Conservation (phyloP, 2,329 filamentous ascomycete species). For the Cercospora sp. region DNA sequence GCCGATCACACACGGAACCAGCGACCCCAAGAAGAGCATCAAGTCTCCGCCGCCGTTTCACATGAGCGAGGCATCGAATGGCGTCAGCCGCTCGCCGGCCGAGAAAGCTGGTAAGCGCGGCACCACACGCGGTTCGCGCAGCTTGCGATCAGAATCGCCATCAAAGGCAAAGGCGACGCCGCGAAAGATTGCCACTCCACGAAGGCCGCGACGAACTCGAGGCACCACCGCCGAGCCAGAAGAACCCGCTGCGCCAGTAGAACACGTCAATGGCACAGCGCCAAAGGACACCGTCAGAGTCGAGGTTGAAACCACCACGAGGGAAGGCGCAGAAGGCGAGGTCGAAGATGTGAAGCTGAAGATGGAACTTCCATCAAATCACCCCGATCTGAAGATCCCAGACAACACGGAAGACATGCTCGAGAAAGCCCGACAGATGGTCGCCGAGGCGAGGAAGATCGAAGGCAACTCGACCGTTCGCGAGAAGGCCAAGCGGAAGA, state of each 20-base stretch:
- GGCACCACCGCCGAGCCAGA: slow-evolving; percentile 36
- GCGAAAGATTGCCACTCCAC: slow-evolving; percentile 54
- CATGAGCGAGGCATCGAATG: slow-evolving; percentile 36
- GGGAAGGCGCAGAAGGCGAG: slow-evolving; percentile 53
- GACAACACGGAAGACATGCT: slow-evolving; percentile 78
- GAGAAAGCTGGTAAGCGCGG: slow-evolving; percentile 27
- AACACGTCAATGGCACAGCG: slow-evolving; percentile 28
- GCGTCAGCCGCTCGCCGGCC: slow-evolving; percentile 28
- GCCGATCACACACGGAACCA: slow-evolving; percentile 67
- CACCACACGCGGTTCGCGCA: slow-evolving; percentile 48
- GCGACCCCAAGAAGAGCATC: slow-evolving; percentile 66
- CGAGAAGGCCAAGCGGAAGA: slow-evolving; percentile 67
- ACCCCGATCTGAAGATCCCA: slow-evolving; percentile 67
- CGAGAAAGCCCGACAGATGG: slow-evolving; percentile 83
- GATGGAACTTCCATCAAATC: slow-evolving; percentile 70
- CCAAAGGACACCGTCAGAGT: slow-evolving; percentile 61
- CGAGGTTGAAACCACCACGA: slow-evolving; percentile 66
- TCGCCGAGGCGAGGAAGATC: slow-evolving; percentile 65
- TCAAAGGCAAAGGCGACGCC: slow-evolving; percentile 46
- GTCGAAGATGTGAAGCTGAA: slow-evolving; percentile 72
- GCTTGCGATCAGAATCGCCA: slow-evolving; percentile 61
- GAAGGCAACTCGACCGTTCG: slow-evolving; percentile 42
- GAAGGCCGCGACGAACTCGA: slow-evolving; percentile 52
- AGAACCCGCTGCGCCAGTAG: slow-evolving; percentile 31
- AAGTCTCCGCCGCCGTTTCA: slow-evolving; percentile 76